phyloP scores from a whole-genome alignment of 2,329 filamentous ascomycete genomes.

The Madurella fahalii region DNA sequence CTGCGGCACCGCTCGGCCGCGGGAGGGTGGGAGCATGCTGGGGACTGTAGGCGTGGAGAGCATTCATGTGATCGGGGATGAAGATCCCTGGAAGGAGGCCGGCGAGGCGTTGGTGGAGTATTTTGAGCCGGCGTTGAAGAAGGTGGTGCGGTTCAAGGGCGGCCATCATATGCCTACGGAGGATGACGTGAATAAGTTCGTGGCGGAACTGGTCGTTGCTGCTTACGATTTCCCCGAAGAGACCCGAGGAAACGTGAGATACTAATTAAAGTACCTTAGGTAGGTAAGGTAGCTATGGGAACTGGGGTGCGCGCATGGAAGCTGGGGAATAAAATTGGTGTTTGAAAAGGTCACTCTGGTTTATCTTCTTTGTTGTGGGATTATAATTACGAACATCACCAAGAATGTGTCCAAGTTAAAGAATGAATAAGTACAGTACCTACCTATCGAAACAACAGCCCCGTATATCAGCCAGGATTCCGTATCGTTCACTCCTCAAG shows the following conservation, averaged over 20 bases:
- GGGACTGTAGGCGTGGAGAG: conserved; percentile 8
- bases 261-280: neutral
- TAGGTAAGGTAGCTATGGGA: too few species aligned
- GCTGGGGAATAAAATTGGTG: too few species aligned
- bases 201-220: conserved; percentile 11
- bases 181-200: conserved; percentile 14
- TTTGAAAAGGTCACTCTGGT: too few species aligned
- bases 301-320: too few species aligned
- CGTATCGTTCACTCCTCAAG: too few species aligned
- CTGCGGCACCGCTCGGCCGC: conserved; percentile 18
- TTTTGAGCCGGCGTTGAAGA: conserved; percentile 12
- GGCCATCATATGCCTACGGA: conserved; percentile 26
- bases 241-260: neutral
- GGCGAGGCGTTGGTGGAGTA: conserved; percentile 20
- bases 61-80: conserved; percentile 21
- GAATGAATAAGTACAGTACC: too few species aligned
- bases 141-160: conserved; percentile 22
- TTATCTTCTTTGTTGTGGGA: too few species aligned
- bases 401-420: too few species aligned
- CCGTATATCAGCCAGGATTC: too few species aligned
- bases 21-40: conserved; percentile 1
- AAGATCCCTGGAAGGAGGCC: conserved; percentile 20
- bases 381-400: too few species aligned
- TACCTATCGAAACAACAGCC: too few species aligned
- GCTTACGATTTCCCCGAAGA: neutral